Evolutionary conservation across 495 filamentous ascomycete species (phyloP).

Genomic region (Aspergillus haitiensis): DNA sequence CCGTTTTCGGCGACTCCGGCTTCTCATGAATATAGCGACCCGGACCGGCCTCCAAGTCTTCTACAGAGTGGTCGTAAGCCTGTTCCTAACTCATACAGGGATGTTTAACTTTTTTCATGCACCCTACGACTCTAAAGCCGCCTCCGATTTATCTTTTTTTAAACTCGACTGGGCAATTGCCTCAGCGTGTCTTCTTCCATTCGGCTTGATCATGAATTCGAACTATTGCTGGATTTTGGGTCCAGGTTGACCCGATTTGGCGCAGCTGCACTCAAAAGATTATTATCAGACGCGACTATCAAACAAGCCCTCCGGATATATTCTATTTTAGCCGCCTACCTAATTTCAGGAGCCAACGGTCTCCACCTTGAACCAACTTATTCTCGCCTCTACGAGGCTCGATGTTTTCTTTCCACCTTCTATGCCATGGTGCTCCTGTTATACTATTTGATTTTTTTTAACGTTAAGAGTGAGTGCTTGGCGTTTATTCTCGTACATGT

Average conservation of each 20-base stretch:
- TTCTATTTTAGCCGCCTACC: no score
- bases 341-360: no score
- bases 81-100: constrained; percentile 32
- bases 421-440: not conserved
- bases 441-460: not conserved
- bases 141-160: not conserved
- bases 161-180: not conserved
- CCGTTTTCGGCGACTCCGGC: constrained; percentile 32
- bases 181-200: not conserved
- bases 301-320: no score
- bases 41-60: constrained; percentile 44
- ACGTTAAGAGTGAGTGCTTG: not conserved
- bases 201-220: not conserved
- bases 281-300: no score
- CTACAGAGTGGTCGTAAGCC: constrained; percentile 46
- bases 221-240: no score
- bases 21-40: constrained; percentile 28
- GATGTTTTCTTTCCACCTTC: no score
- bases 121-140: not conserved
- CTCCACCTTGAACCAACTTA: no score
- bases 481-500: no score
- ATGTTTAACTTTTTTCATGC: constrained; percentile 27
- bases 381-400: no score
- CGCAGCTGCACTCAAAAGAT: no score
- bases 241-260: no score